Evolutionary conservation across 148 eudicot genomes (phyloP).

Genomic region (Chenopodium album): DNA sequence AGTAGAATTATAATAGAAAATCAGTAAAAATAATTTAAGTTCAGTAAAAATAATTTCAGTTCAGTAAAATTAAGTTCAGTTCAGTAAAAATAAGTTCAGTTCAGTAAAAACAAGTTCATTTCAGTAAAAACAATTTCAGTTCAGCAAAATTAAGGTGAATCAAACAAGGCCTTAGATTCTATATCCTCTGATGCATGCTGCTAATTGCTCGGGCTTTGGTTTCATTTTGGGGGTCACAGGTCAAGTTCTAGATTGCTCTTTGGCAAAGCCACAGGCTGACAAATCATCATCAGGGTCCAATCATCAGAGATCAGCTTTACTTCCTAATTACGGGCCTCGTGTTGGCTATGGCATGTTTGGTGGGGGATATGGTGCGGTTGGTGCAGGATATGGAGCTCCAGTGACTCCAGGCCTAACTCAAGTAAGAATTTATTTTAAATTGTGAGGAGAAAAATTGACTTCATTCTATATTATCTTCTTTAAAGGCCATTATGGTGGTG

Average conservation of each 20-base stretch:
- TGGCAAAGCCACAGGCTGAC: conserved; percentile 94
- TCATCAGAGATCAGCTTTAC: conserved; percentile 55
- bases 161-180: not conserved
- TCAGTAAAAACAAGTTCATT: no score
- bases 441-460: not conserved
- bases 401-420: conserved; percentile 62
- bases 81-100: no score
- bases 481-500: not conserved
- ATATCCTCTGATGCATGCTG: not conserved
- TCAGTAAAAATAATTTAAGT: no score
- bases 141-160: no score
- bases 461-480: not conserved
- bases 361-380: conserved; percentile 57
- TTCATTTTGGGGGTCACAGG: conserved; percentile 40
- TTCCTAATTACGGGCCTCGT: conserved; percentile 68
- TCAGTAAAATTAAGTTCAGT: no score
- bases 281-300: conserved; percentile 57
- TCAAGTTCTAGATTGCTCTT: conserved; percentile 78
- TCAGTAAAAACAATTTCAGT: no score
- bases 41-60: no score
- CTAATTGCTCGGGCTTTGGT: not conserved
- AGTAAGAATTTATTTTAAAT: conserved; percentile 36
- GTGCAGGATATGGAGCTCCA: conserved; percentile 72
- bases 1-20: no score
- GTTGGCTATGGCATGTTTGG: conserved; percentile 81